A percentile compares a stretch with the other conserved stretches of the same genome.
phyloP scores from a whole-genome alignment of 352 stramenopile species.

The Pelagophyceae sp. region DNA sequence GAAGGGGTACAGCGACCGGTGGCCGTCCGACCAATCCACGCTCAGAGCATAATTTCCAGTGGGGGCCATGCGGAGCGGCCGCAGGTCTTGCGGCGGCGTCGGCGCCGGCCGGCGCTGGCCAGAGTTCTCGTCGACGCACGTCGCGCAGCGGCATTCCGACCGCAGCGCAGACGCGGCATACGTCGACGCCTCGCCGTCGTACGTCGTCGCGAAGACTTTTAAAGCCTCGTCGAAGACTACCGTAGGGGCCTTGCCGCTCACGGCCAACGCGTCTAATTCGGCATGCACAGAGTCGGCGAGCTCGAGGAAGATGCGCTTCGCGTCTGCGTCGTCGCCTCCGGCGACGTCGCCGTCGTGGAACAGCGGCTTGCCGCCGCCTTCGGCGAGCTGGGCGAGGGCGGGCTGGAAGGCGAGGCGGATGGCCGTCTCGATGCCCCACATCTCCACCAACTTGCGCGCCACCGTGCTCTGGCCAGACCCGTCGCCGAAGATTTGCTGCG shows the following conservation, averaged over 20 bases:
- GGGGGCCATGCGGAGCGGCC: constrained; percentile 45
- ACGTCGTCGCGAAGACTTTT: too few relatives aligned
- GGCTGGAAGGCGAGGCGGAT: not conserved
- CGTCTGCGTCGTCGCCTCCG: not conserved
- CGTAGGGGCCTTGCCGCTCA: too few relatives aligned
- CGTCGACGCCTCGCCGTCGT: too few relatives aligned
- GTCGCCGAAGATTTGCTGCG: not conserved
- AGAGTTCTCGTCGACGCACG: constrained; percentile 69
- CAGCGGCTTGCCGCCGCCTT: not conserved
- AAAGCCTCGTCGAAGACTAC: too few relatives aligned
- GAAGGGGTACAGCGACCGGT: constrained; percentile 94
- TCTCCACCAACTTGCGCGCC: constrained; percentile 2
- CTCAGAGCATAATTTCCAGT: constrained; percentile 95
- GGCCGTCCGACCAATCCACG: constrained; percentile 90
- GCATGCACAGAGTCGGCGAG: not conserved
- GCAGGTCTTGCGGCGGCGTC: constrained; percentile 46
- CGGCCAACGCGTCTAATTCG: too few relatives aligned
- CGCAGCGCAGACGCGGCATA: too few relatives aligned
- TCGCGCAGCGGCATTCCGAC: constrained; percentile 57
- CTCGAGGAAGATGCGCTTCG: not conserved
- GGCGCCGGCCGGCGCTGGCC: constrained; percentile 56
- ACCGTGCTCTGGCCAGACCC: too few relatives aligned
- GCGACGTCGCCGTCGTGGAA: not conserved
- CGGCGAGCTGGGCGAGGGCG: not conserved
- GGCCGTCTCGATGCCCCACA: constrained; percentile 4